Base-by-base conservation (phyloP, 106 monocot genomes). In the Xerophyta viscosa region DNA sequence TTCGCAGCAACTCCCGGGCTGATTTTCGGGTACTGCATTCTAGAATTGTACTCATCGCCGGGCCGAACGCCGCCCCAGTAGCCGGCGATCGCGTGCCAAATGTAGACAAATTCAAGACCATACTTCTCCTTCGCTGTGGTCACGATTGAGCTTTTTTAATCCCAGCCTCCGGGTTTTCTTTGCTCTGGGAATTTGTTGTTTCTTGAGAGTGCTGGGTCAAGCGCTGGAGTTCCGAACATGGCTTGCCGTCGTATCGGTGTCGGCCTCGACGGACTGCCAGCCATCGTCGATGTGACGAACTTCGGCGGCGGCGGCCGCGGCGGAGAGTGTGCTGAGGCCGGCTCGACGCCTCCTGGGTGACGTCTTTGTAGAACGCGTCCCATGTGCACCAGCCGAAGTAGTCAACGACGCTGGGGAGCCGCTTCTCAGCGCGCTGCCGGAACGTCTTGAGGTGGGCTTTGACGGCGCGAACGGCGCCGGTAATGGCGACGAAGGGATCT, bases 321-420 rank as follows among this genome's bases (percentile, higher is more conserved):
- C 65, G 0, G 63, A 25, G 13, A 94, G 84, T 54, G 65, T 81
- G 1, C 29, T 23, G 14, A 94, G 72, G 2, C 88, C 94, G 19
- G 80, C 63, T 94, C 94, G 39, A 94, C 84, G 10, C 88, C 94
- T 24, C 80, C 29, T 88, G 88, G 8, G 74, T 75, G 36, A 94
- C 88, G 24, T 84, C 88, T 52, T 78, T 74, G 64, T 94, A 94
- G 73, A 94, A 94, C 0, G 94, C 93, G 54, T 93, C 93, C 93
- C 87, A 93, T 0, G 93, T 88, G 67, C 93, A 93, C 93, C 93
- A 93, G 9, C 93, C 93, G 55, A 87, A 93, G 68, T 69, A 72
- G 63, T 93, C 87, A 0, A 84, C 68, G 20, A 88, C 73, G 46
- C 79, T 68, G 1, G 93, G 93, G 18, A 81, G 56, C 20, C 37